Evolutionary conservation across 225 moss, liverwort and hornwort species (phyloP), one percentile per base, ranked within the genome.

Genomic region (Marchantia polymorpha): DNA sequence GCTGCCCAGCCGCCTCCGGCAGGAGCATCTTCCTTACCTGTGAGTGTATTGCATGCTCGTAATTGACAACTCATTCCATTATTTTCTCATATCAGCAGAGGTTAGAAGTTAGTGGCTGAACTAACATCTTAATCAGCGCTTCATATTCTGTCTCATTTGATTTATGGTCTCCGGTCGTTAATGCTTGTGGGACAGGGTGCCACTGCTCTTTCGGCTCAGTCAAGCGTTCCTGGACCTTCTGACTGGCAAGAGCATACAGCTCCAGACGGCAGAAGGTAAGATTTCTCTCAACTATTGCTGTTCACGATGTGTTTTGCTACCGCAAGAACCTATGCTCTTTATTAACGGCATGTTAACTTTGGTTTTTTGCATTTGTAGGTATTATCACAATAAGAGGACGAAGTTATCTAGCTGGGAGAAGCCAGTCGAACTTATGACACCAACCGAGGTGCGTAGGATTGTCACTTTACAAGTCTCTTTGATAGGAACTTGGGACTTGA

Each of bases 221-320:
- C 89, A 26, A 89, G 89, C 71, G 81, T 92, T 25, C 90, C 94
- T 73, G 99, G 87, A 70, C 82, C 83, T 5, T 88, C 87, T 25
- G 87, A 99, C 85, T 99, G 99, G 99, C 99, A 95, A 85, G 99
- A 95, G 82, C 99, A 99, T 81, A 85, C 89, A 64, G 99, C 99
- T 30, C 93, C 99, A 56, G 95, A 99, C 77, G 91, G 95, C 17
- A 92, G 93, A 86, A 91, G 97, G 97, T 99, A 80, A 53, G 50
- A 8, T 11, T 50, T 50, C 31, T 61, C 23, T 71, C 49, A 0
- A 9, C 7, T 48, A 23, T 10, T 50, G 20, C 20, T 71, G 22
- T 11, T 22, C 5, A 3, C 49, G 6, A 12, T 11, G 22, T 49
- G 71, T 7, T 47, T 19, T 71, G 50, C 12, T 3, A 17, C 22